Percentiles rank a stretch among this genome's conserved stretches.
Conservation (phyloP, 2,329 filamentous ascomycete genomes). For the Hansfordia pulvinata region DNA sequence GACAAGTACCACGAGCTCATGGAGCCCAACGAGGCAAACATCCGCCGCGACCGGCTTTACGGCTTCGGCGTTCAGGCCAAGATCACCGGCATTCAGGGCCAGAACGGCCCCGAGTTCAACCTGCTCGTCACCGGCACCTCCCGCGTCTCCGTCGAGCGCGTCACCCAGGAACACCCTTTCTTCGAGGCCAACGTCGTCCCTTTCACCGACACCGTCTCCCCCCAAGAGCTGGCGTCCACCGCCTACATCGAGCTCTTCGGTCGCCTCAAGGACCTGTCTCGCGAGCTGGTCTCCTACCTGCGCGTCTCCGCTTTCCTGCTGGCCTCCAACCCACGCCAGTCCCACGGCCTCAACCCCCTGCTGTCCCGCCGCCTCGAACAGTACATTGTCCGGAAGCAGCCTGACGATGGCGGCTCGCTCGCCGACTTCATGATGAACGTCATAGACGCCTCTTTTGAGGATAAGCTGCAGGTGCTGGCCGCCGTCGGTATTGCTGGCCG, state of each 20-base stretch:
- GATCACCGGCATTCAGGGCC: constrained; percentile 65
- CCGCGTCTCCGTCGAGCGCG: constrained; percentile 60
- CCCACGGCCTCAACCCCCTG: constrained; percentile 62
- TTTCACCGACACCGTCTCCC: constrained; percentile 10
- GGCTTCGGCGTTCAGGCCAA: constrained; percentile 70
- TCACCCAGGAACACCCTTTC: constrained; percentile 68
- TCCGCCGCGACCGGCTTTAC: constrained; percentile 63
- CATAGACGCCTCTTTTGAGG: constrained; percentile 74
- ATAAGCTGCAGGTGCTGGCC: constrained; percentile 80
- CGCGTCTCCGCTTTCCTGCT: constrained; percentile 76
- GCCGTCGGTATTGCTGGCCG: constrained; percentile 66
- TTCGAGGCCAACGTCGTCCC: constrained; percentile 63
- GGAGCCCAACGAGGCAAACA: constrained; percentile 42
- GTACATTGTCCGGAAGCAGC: constrained; percentile 71
- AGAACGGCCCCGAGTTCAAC: constrained; percentile 62
- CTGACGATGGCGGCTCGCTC: constrained; percentile 69
- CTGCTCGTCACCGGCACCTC: constrained; percentile 77
- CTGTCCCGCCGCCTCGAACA: constrained; percentile 76
- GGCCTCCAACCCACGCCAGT: constrained; percentile 43
- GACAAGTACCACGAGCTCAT: constrained; percentile 31
- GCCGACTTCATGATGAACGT: constrained; percentile 97
- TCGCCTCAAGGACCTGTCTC: constrained; percentile 69
- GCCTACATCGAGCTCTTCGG: constrained; percentile 51
- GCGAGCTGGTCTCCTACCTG: constrained; percentile 75
- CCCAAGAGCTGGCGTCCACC: constrained; percentile 10